Base-by-base conservation (phyloP, 2,329 filamentous ascomycete genomes). In the Cryphonectria parasitica region DNA sequence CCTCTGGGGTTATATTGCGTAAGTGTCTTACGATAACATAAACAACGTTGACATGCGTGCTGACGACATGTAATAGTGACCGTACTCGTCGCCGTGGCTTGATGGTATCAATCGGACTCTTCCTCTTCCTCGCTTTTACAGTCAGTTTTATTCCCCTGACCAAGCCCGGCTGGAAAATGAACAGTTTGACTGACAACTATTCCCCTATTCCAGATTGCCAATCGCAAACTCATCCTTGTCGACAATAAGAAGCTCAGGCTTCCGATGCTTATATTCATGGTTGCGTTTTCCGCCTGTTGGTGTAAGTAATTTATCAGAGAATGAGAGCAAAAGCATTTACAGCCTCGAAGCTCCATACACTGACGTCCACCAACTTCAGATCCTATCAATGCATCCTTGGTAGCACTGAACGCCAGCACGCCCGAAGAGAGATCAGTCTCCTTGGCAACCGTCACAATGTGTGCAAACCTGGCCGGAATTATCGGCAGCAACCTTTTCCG, bases 401-500 rank as follows among this genome's bases (percentile, higher is more conserved):
- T 76, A 13, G 71, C 72, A 7, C 68, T 73, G 25, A 73, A 73
- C 49, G 67, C 69, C 10, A 66, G 56, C 10, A 67, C 67, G 1
- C 72, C 72, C 36, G 66, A 60, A 41, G 69, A 72, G 60, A 61
- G 71, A 25, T 67, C 69, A 6, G 69, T 73, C 45, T 66, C 69
- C n/a, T 65, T 74, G 49, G 72, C 86, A 0, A 84, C 86, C 0
- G 86, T 89, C 13, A 88, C 90, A 71, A 89, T 89, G 87, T 85
- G 85, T 28, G 88, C 87, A 64, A 90, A 90, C 73, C 86, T 86
- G 36, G 87, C 87, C 0, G 87, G 87, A 31, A 89, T 90, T 66
- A 87, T 88, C 68, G 88, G 88, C 3, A 86, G 86, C 0, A 87
- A 90, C 75, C 85, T 90, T 71, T 90, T 89, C 82, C 84, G 84